Percentiles rank a stretch among this genome's conserved stretches.
phyloP scores from a whole-genome alignment of 2,329 filamentous ascomycete genomes.

The Monosporascus sp. region DNA sequence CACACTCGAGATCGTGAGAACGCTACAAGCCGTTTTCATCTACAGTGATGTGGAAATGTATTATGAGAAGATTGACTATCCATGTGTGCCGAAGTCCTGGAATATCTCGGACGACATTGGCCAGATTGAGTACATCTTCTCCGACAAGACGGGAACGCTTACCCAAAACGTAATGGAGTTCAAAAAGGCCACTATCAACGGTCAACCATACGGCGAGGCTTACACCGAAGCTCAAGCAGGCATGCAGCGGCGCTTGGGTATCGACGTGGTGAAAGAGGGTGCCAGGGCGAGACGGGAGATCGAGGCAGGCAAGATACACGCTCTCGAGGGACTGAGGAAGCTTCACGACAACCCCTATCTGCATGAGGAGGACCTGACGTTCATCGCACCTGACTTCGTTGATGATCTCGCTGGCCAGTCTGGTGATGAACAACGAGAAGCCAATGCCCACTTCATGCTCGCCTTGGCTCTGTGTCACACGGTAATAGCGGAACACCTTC shows the following conservation, averaged over 20 bases:
- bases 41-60: conserved; percentile 97
- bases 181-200: conserved; percentile 96
- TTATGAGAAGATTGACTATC: conserved; percentile 88
- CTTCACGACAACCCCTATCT: conserved; percentile 89
- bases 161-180: conserved; percentile 98
- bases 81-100: conserved; percentile 96
- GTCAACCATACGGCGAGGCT: conserved; percentile 92
- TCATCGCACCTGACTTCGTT: conserved; percentile 86
- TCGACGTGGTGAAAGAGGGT: conserved; percentile 78
- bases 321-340: conserved; percentile 66
- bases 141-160: conserved; percentile 84
- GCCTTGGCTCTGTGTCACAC: conserved; percentile 93
- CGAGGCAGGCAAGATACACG: conserved; percentile 65
- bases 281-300: conserved; percentile 72
- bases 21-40: conserved; percentile 92
- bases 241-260: conserved; percentile 86
- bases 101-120: conserved; percentile 98
- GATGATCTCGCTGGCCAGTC: conserved; percentile 74
- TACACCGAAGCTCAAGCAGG: conserved; percentile 96
- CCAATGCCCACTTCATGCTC: conserved; percentile 89
- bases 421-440: conserved; percentile 68
- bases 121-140: conserved; percentile 99
- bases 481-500: conserved; percentile 83
- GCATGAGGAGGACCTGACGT: conserved; percentile 83
- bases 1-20: conserved; percentile 90